Base-by-base conservation (phyloP, 2,329 filamentous ascomycete species). In the Myriosclerotinia scirpicola region DNA sequence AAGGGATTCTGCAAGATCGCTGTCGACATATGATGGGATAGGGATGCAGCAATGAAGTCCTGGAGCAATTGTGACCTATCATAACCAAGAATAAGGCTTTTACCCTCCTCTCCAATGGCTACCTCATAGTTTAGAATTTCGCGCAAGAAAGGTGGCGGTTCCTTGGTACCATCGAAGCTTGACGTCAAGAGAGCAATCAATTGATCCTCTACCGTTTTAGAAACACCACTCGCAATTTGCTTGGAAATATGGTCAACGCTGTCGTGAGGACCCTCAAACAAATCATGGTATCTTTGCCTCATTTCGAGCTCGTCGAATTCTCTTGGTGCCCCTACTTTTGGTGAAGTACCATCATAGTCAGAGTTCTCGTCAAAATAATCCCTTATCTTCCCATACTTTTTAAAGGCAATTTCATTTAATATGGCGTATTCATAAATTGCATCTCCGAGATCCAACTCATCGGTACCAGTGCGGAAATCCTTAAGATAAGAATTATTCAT, bases 371-470 rank as follows among this genome's bases (percentile, higher is more conserved):
- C 26, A 26, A 26, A 26, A 26, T 26, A 26, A 26, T 26, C 26
- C 2, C 26, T 26, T 3, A 26, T 26, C 26, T 26, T 26, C 26
- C 26, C 26, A 26, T 26, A 26, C 26, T 26, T 26, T 3, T 26
- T 26, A 26, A 26, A 26, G 26, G 26, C 26, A 26, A 26, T 26
- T 26, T 15, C 54, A 40, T n/a, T 38, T 14, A 5, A 55, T 22
- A 22, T 14, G n/a, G 17, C 34, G 36, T 40, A 55, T n/a, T 55
- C 54, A 22, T 55, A 55, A 26, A n/a, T 20, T 55, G 34, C 54
- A 55, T 55, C 54, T 20, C 54, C 54, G 54, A 55, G 54, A 55
- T 55, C 54, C n/a, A 40, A 55, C 15, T 55, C 53, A 38, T n/a
- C 4, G n/a, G 34, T 54, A 14, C 40, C 44, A 46, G 44, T 17